These are phyloP conservation scores for Vitis hybrid DNA, from an alignment of 177 flowering plant species.

Conservation along the genomic window DNA sequence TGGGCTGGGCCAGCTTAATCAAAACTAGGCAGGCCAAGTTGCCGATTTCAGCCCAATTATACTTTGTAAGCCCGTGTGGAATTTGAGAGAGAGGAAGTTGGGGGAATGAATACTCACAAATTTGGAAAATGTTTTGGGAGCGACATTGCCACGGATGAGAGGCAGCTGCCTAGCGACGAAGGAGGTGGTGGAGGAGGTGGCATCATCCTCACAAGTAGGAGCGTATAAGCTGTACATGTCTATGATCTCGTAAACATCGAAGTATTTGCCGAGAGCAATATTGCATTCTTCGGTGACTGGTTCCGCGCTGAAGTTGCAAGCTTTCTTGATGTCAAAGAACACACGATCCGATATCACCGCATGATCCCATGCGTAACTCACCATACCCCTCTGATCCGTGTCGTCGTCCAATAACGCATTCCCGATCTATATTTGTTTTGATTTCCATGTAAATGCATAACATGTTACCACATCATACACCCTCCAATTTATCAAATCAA, in stretches of 20 bases:
- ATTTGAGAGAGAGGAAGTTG: too few relatives aligned
- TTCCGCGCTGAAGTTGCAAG: conserved; percentile 45
- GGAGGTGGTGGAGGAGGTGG: neutral
- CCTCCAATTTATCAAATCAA: too few relatives aligned
- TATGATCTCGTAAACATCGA: conserved; percentile 40
- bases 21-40: too few relatives aligned
- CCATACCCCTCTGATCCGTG: conserved; percentile 62
- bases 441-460: too few relatives aligned
- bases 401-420: conserved; percentile 65
- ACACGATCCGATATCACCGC: conserved; percentile 67
- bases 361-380: conserved; percentile 81
- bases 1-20: too few relatives aligned
- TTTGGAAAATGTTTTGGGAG: conserved; percentile 33
- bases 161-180: conserved; percentile 20
- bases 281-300: conserved; percentile 23
- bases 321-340: conserved; percentile 27
- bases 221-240: conserved; percentile 84
- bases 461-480: too few relatives aligned
- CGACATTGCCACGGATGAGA: conserved; percentile 18
- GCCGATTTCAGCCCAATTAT: too few relatives aligned
- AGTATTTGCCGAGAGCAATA: conserved; percentile 30
- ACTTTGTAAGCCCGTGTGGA: too few relatives aligned
- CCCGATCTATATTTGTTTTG: conserved; percentile 40
- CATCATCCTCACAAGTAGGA: conserved; percentile 39
- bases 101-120: conserved; percentile 23